Base-by-base conservation (phyloP, 1,284 basidiomycete species). In the Naganishia sp. region DNA sequence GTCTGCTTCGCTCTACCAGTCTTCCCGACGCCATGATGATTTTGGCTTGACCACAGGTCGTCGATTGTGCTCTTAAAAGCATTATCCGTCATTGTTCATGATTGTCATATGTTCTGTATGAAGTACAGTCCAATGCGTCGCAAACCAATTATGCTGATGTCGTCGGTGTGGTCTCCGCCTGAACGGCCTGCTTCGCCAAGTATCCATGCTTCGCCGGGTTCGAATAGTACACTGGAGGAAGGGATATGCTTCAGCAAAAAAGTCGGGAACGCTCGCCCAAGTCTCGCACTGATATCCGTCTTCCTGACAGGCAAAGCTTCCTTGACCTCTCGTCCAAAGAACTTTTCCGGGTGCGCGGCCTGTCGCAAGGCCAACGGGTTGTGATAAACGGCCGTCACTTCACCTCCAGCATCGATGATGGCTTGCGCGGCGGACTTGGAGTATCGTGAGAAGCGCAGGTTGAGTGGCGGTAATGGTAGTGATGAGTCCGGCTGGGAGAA, bases 301-400 rank as follows among this genome's bases (percentile, higher is more conserved):
- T 90, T 86, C 70, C 88, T 86, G n/a, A 89, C 90, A 1, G 92
- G 92, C 23, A 87, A 86, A 23, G 92, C 92, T 67, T 85, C 82
- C 67, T 84, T 80, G 67, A 88, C 84, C 28, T 84, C 86, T 57
- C 85, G 82, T 5, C 86, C 89, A 69, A 69, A 63, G 55, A 77
- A 79, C 69, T 78, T 77, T 42, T 79, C 73, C 13, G 83, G 82
- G 67, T 89, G 88, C 61, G 94, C 79, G 70, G 89, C 88, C 73
- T 94, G 90, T 46, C 87, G 84, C 56, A 99, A 82, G 0, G 90
- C 88, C 55, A 95, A 83, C 11, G 85, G 81, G 77, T 97, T 99
- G 82, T 97, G 95, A 78, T 93, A 97, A 73, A 92, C 88, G 81
- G 93, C 94, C 57, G 90, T 86, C 25, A 98, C 87, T 54, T 86